These are phyloP conservation scores for Gigaspora rosea DNA, from an alignment of 192 early-diverging fungal species.

Conservation along the genomic window DNA sequence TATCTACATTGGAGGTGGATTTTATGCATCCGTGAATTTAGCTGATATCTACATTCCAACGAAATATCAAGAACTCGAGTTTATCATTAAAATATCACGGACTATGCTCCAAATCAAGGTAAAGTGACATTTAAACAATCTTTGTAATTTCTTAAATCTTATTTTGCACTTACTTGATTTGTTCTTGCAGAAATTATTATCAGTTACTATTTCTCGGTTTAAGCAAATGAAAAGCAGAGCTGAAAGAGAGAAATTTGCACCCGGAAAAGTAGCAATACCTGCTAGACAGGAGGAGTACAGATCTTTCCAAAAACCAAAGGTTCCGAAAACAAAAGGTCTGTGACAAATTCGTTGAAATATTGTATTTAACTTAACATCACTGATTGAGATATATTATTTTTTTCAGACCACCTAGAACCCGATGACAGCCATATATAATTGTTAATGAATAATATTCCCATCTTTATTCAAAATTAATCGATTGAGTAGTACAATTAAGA, in stretches of 20 bases:
- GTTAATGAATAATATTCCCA: no score
- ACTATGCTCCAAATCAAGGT: conserved; percentile 33
- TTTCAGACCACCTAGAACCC: no score
- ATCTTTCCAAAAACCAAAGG: background rate
- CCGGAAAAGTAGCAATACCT: conserved; percentile 6
- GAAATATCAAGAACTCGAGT: conserved; percentile 26
- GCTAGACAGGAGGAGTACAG: background rate
- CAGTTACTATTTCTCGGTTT: conserved; percentile 23
- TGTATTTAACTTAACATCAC: no score
- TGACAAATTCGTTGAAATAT: background rate
- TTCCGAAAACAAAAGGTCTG: background rate
- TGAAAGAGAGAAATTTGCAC: conserved; percentile 27
- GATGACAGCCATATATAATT: no score
- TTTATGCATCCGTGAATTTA: conserved; percentile 26
- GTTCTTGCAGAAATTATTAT: conserved; percentile 31
- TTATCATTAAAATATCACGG: conserved; percentile 24
- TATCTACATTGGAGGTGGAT: conserved; percentile 25
- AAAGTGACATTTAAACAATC: conserved; percentile 15
- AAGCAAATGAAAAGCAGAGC: conserved; percentile 24
- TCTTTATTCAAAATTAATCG: no score
- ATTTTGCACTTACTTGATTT: conserved; percentile 17
- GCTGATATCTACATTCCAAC: conserved; percentile 26
- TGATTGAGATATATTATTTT: no score
- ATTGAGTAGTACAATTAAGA: no score
- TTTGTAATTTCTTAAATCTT: conserved; percentile 9